Conservation (phyloP, 2,329 filamentous ascomycete species). For the Camillea tinctor region DNA sequence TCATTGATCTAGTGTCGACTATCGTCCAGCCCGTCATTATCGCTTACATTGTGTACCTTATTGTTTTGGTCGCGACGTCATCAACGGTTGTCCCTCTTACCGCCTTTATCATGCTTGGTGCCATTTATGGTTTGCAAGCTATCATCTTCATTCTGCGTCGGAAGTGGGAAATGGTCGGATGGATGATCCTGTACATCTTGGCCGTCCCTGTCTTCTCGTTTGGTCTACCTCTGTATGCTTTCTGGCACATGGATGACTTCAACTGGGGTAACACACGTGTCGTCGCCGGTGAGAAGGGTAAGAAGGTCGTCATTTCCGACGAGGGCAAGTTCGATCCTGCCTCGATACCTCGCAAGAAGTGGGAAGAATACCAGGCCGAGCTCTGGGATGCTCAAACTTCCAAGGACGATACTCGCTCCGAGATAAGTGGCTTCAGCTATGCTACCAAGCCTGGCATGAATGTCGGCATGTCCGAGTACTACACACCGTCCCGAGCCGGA, state of each 20-base stretch:
- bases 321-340: constrained; percentile 96
- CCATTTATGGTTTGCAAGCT: constrained; percentile 95
- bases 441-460: constrained; percentile 74
- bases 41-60: constrained; percentile 85
- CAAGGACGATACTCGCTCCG: constrained; percentile 78
- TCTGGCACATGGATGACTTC: constrained; percentile 99
- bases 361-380: constrained; percentile 98
- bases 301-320: constrained; percentile 89
- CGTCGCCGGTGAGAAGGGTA: constrained; percentile 88
- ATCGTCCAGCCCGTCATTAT: constrained; percentile 89
- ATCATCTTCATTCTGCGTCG: constrained; percentile 95
- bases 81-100: constrained; percentile 72
- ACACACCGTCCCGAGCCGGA: constrained; percentile 53
- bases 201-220: constrained; percentile 92
- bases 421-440: constrained; percentile 91
- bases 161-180: constrained; percentile 99
- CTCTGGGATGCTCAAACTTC: constrained; percentile 92
- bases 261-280: constrained; percentile 98
- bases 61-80: constrained; percentile 67
- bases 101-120: constrained; percentile 85
- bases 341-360: constrained; percentile 94
- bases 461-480: constrained; percentile 65
- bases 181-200: constrained; percentile 95
- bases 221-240: constrained; percentile 85
- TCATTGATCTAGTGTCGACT: constrained; percentile 88